Evolutionary conservation across 2,329 filamentous ascomycete species (phyloP), one percentile per base, ranked within the genome.

Genomic region (Xylaria arbuscula): DNA sequence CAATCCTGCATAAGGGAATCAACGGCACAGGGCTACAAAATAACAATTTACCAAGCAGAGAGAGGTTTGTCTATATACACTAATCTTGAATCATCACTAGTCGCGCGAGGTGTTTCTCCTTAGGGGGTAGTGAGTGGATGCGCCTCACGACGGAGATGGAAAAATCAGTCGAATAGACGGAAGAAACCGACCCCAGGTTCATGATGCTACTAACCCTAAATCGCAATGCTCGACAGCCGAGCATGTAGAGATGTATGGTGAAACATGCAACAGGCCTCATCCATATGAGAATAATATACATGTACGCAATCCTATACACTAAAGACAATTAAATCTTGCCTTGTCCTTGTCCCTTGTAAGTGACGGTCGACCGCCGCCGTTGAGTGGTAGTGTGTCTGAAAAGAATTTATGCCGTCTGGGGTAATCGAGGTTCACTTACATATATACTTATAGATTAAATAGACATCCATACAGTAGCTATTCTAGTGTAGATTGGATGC

Each of bases 101-200:
- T 62, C 34, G 59, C 54, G 56, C 45, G 51, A 13, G 51, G 55
- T 28, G 36, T 38, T 45, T 56, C 45, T n/a, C 40, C 8, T 40
- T n/a, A 34, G 17, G 53, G 38, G 48, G 48, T n/a, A 28, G 60
- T 22, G 15, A 48, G 60, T 24, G 54, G 40, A 47, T 57, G 22
- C n/a, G 64, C 62, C 62, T 65, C 62, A 55, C 56, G 36, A 62
- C 57, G 64, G 57, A 45, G 34, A 11, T 13, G 22, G 34, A 32
- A 42, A 62, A 15, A 6, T n/a, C 19, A 66, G 32, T 15, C 57
- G 34, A 59, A 67, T 48, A 50, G 38, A 8, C 62, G 65, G 66
- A 59, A 68, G 62, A 68, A 66, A 51, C 65, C 65, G 65, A 66
- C 65, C 57, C 68, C 54, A 64, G 64, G 64, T 69, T 68, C 9